Conservation (phyloP, 1,284 basidiomycete species). For the Trichosporon ovoides region DNA sequence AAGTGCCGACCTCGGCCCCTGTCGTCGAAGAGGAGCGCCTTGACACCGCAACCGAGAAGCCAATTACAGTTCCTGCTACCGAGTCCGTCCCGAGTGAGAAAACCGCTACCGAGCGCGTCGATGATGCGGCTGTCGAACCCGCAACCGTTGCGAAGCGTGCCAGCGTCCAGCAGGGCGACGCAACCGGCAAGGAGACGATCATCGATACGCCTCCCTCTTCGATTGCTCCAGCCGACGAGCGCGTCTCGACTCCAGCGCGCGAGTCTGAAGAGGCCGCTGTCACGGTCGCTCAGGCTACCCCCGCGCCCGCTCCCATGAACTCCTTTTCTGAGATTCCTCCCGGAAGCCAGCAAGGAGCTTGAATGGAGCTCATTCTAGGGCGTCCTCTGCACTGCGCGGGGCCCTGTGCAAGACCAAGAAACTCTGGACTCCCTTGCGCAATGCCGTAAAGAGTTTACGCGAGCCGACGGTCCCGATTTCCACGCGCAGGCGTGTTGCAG, state of each 20-base stretch:
- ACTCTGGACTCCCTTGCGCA: constrained; percentile 1
- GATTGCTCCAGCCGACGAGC: no score
- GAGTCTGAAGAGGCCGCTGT: neutral
- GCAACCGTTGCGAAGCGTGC: no score
- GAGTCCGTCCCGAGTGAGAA: neutral
- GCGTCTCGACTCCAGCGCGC: no score
- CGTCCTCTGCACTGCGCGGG: constrained; percentile 2
- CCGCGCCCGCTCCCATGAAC: neutral
- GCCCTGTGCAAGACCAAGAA: neutral
- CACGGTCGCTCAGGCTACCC: neutral
- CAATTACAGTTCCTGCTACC: no score
- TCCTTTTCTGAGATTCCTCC: neutral
- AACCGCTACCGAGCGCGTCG: neutral
- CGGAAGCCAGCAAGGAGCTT: neutral
- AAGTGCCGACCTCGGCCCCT: no score
- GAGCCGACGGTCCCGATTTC: neutral
- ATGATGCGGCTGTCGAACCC: neutral
- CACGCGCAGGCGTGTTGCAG: neutral
- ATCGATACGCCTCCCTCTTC: no score
- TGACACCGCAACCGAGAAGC: neutral
- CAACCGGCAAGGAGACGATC: no score
- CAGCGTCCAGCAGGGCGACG: no score
- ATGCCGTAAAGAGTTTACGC: neutral
- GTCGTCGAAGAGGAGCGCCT: neutral
- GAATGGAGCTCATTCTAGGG: constrained; percentile 5